A percentile compares a stretch with the other conserved stretches of the same genome.
These are phyloP conservation scores for Oehlia diaphana DNA, from an alignment of 192 early-diverging fungal species.

Conservation along the genomic window DNA sequence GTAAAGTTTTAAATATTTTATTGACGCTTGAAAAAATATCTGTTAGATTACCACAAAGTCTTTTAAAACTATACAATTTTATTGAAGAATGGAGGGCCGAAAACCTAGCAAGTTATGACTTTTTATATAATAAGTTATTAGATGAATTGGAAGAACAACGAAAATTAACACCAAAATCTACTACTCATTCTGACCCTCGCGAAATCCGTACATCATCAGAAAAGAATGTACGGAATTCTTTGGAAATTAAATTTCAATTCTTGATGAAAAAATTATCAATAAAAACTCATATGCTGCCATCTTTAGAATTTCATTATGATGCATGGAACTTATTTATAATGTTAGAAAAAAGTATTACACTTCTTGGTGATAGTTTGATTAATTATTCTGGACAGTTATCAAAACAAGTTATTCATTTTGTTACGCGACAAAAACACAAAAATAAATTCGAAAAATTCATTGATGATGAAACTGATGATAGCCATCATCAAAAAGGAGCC, in stretches of 20 bases:
- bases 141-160: conserved; percentile 67
- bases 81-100: conserved; percentile 77
- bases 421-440: conserved; percentile 38
- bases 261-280: conserved; percentile 56
- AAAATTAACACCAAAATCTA: conserved; percentile 20
- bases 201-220: background rate
- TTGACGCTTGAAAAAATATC: conserved; percentile 47
- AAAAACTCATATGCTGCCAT: conserved; percentile 64
- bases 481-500: conserved; percentile 38
- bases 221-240: conserved; percentile 12
- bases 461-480: conserved; percentile 26
- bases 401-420: conserved; percentile 56
- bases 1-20: conserved; percentile 50
- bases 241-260: conserved; percentile 64
- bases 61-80: conserved; percentile 73
- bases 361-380: background rate
- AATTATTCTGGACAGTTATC: conserved; percentile 51
- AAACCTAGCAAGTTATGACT: conserved; percentile 60
- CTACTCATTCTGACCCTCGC: background rate
- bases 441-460: conserved; percentile 23
- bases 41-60: conserved; percentile 57
- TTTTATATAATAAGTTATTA: conserved; percentile 68
- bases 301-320: conserved; percentile 60
- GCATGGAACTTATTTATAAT: conserved; percentile 53
- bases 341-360: conserved; percentile 29